Base-by-base conservation (phyloP, 768 basidiomycete genomes). In the Flagelloscypha sp. region DNA sequence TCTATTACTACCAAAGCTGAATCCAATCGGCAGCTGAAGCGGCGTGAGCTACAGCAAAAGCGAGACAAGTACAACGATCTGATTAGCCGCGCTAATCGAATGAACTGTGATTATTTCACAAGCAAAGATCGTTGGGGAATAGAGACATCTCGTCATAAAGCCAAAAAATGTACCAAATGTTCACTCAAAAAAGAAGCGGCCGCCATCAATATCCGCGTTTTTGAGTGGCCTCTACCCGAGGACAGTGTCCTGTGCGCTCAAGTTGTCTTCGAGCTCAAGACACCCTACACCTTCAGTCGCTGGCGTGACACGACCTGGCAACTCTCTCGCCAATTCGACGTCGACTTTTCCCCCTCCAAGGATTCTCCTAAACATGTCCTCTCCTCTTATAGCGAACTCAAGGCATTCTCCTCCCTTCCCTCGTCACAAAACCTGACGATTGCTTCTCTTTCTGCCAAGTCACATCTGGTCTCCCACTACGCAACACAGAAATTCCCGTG, bases 401-500 rank as follows among this genome's bases (percentile, higher is more conserved):
- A 9, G 9, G 15, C 25, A 27, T 27, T 27, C 25, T 9, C 9
- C 9, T 27, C 25, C 9, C 9, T 9, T 27, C 9, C 13, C 25
- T 9, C 25, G 9, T 15, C 9, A 9, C 25, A 27, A 27, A 9
- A 27, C 9, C 25, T 27, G 9, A 27, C 25, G 25, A 27, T 27
- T 27, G 25, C 25, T 15, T 27, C 25, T 15, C n/a, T n/a, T n/a
- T 9, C 25, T 15, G 15, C 25, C 13, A 27, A 27, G 25, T 27
- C 25, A 9, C 13, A 9, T 15, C 25, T 27, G 9, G 25, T 27
- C 9, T 27, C 25, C 9, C 25, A 27, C 13, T 27, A 27, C 25
- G n/a, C n/a, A n/a, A n/a, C n/a, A n/a, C n/a, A n/a, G n/a, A n/a
- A 24, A 24, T 19, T 57, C 16, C 36, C 33, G 25, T 27, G 25